A percentile compares a stretch with the other conserved stretches of the same genome.
phyloP scores from a whole-genome alignment of 1,284 basidiomycete genomes.

The Ustilago cynodontis region DNA sequence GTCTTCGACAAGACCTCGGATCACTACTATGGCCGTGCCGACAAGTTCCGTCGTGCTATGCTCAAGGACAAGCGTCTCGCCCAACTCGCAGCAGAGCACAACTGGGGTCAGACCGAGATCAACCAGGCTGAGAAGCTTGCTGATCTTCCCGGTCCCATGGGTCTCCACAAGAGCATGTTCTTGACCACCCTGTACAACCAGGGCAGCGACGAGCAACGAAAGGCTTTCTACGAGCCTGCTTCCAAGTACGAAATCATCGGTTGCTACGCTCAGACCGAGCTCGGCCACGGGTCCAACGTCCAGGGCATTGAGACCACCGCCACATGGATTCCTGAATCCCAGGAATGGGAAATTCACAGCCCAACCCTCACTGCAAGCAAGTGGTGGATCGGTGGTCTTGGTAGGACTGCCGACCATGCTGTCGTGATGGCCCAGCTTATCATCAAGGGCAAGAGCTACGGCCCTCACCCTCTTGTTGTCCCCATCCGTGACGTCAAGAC shows the following conservation, averaged over 20 bases:
- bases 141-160: slow-evolving; percentile 62
- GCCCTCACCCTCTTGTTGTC: slow-evolving; percentile 70
- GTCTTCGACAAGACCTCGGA: slow-evolving; percentile 77
- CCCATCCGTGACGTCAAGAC: slow-evolving; percentile 70
- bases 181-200: slow-evolving; percentile 64
- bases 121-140: slow-evolving; percentile 57
- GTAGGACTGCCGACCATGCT: slow-evolving; percentile 70
- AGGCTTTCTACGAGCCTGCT: slow-evolving; percentile 61
- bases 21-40: slow-evolving; percentile 71
- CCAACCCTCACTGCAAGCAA: slow-evolving; percentile 60
- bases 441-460: slow-evolving; percentile 68
- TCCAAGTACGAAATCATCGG: slow-evolving; percentile 60
- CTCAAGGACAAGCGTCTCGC: slow-evolving; percentile 69
- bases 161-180: slow-evolving; percentile 65
- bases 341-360: slow-evolving; percentile 60
- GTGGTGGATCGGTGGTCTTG: slow-evolving; percentile 71
- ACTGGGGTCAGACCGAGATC: slow-evolving; percentile 60
- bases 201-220: slow-evolving; percentile 63
- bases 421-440: slow-evolving; percentile 71
- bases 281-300: slow-evolving; percentile 65
- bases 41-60: slow-evolving; percentile 68
- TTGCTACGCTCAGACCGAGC: slow-evolving; percentile 65
- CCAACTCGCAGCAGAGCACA: slow-evolving; percentile 70
- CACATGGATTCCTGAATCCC: slow-evolving; percentile 54
- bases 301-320: slow-evolving; percentile 63